Percentiles rank a stretch among this genome's conserved stretches.
Evolutionary conservation across 2,329 filamentous ascomycete species (phyloP).

Genomic region (Xenosphaeropsis pyriputrescens): DNA sequence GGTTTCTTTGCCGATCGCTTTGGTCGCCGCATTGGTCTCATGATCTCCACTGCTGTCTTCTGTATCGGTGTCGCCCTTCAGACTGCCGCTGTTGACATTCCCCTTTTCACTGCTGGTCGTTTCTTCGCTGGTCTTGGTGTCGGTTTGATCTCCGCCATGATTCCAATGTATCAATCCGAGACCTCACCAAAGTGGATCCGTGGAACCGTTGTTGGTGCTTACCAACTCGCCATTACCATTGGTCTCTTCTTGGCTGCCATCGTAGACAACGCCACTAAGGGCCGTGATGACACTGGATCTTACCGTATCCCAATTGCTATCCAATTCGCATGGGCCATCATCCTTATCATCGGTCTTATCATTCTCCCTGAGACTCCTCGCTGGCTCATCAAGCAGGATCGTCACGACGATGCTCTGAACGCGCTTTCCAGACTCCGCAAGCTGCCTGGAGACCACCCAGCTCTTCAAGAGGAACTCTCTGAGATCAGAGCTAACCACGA

Average conservation of each 20-base stretch:
- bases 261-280: conserved; percentile 56
- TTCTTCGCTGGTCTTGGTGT: conserved; percentile 64
- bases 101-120: conserved; percentile 58
- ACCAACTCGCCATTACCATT: conserved; percentile 72
- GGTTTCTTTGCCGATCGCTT: conserved; percentile 62
- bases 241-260: conserved; percentile 64
- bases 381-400: conserved; percentile 66
- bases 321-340: conserved; percentile 67
- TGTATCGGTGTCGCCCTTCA: conserved; percentile 52
- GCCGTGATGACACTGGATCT: conserved; percentile 44
- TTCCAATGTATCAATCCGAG: conserved; percentile 79
- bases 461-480: conserved; percentile 61
- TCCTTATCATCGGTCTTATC: conserved; percentile 56
- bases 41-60: conserved; percentile 59
- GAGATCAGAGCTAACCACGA: conserved; percentile 81
- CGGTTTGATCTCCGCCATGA: conserved; percentile 65
- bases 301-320: conserved; percentile 72
- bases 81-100: conserved; percentile 37
- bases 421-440: conserved; percentile 56
- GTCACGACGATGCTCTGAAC: conserved; percentile 44
- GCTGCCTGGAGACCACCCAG: conserved; percentile 55
- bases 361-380: conserved; percentile 73
- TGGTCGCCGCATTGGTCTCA: conserved; percentile 56
- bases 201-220: conserved; percentile 58
- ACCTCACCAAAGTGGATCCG: conserved; percentile 53